Percentiles rank a stretch among this genome's conserved stretches.
phyloP scores from a whole-genome alignment of 352 stramenopile species.

The Phytophthora fragariae region DNA sequence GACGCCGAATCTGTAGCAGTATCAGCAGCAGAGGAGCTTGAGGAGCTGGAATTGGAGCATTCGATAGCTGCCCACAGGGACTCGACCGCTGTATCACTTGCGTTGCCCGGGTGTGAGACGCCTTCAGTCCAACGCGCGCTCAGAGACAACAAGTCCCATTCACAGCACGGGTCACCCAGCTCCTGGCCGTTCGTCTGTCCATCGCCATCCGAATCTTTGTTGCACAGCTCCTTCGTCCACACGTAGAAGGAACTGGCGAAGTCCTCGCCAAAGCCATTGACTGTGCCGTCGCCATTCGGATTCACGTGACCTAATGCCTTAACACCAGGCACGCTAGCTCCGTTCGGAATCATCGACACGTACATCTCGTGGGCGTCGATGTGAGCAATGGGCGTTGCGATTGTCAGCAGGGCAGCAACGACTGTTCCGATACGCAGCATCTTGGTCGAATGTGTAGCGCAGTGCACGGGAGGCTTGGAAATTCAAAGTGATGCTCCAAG shows the following conservation, averaged over 20 bases:
- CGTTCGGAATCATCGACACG: constrained; percentile 49
- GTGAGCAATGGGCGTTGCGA: background rate
- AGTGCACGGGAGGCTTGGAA: background rate
- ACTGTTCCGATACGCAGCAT: background rate
- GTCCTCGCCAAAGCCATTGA: constrained; percentile 65
- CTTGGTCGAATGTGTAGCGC: background rate
- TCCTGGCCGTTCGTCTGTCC: constrained; percentile 75
- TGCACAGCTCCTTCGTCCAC: constrained; percentile 62
- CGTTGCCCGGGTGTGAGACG: constrained; percentile 30
- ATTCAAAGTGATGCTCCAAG: background rate
- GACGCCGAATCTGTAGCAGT: background rate
- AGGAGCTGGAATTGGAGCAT: constrained; percentile 11
- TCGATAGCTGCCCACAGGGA: constrained; percentile 28
- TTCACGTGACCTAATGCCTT: constrained; percentile 53
- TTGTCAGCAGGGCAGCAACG: background rate
- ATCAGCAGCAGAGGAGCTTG: background rate
- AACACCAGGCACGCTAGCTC: constrained; percentile 36
- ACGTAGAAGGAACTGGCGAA: constrained; percentile 48
- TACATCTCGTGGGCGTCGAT: constrained; percentile 5
- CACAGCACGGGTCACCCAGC: constrained; percentile 78
- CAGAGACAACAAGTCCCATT: constrained; percentile 43
- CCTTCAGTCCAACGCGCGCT: constrained; percentile 18
- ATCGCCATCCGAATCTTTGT: constrained; percentile 47
- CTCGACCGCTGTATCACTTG: constrained; percentile 11
- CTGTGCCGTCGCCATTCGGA: constrained; percentile 34